Evolutionary conservation across 345 rosid genomes (phyloP).

Genomic region (Atalantia buxifolia): DNA sequence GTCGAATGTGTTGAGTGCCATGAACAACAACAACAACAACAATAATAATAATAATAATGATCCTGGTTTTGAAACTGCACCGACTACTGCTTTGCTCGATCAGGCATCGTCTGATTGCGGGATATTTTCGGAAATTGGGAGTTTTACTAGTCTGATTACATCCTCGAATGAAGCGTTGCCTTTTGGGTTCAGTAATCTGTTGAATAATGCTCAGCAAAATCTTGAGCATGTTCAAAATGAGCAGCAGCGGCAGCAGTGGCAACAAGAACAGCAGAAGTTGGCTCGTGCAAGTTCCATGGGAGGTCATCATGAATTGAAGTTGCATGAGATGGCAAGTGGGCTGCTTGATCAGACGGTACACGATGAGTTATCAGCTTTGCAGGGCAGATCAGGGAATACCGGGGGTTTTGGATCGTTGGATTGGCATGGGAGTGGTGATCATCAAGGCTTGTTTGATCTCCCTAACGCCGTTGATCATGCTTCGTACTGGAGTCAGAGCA

Average conservation of each 20-base stretch:
- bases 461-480: slow-evolving; percentile 65
- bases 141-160: slow-evolving; percentile 44
- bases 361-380: slow-evolving; percentile 30
- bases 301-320: slow-evolving; percentile 21
- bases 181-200: slow-evolving; percentile 44
- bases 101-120: slow-evolving; percentile 56
- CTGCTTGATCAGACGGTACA: slow-evolving; percentile 51
- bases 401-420: slow-evolving; percentile 73
- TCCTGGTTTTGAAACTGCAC: slow-evolving; percentile 37
- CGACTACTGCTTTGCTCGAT: slow-evolving; percentile 35
- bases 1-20: slow-evolving; percentile 23
- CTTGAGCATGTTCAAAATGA: slow-evolving; percentile 17
- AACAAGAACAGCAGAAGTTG: slow-evolving; percentile 22
- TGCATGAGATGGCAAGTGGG: slow-evolving; percentile 35
- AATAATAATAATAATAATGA: background rate
- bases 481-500: slow-evolving; percentile 67
- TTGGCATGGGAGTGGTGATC: slow-evolving; percentile 69
- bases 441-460: slow-evolving; percentile 69
- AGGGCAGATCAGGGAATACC: slow-evolving; percentile 22
- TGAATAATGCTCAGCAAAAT: slow-evolving; percentile 24
- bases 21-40: background rate
- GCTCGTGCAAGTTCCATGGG: background rate
- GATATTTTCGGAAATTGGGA: slow-evolving; percentile 64
- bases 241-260: slow-evolving; percentile 28
- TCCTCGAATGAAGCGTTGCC: slow-evolving; percentile 41